phyloP scores from a whole-genome alignment of 768 basidiomycete species.

The Boletus edulis region DNA sequence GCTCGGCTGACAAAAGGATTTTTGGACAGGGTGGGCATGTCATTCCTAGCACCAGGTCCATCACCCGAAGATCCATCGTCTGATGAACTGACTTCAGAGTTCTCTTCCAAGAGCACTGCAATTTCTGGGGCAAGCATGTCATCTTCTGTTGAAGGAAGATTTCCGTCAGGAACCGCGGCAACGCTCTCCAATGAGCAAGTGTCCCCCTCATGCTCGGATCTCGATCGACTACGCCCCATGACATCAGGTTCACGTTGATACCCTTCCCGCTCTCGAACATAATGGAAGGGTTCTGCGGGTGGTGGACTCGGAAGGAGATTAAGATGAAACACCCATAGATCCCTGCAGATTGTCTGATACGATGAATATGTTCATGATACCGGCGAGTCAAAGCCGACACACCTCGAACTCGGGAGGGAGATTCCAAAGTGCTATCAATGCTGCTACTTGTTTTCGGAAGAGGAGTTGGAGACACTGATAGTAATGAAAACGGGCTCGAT shows the following conservation, averaged over 20 bases:
- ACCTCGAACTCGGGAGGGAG: slow-evolving; percentile 83
- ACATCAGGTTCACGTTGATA: slow-evolving; percentile 4
- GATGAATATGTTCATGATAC: slow-evolving; percentile 5
- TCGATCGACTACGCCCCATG: slow-evolving; percentile 4
- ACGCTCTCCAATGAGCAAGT: slow-evolving; percentile 7
- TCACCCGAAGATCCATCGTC: slow-evolving; percentile 25
- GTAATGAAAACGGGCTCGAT: slow-evolving; percentile 73
- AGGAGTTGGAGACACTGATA: slow-evolving; percentile 84
- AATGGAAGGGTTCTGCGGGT: slow-evolving; percentile 56
- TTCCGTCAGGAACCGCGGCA: slow-evolving; percentile 7
- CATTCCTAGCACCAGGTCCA: slow-evolving; percentile 9
- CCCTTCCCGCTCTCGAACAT: slow-evolving; percentile 39
- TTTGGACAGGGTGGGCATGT: slow-evolving; percentile 1
- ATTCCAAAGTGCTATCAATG: slow-evolving; percentile 61
- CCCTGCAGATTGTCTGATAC: slow-evolving; percentile 65
- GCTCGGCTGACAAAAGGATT: slow-evolving; percentile 26
- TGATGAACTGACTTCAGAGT: slow-evolving; percentile 34
- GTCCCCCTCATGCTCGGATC: slow-evolving; percentile 18
- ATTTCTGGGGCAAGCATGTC: slow-evolving; percentile 35
- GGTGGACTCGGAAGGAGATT: slow-evolving; percentile 57
- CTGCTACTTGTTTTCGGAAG: slow-evolving; percentile 69
- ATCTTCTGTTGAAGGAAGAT: slow-evolving; percentile 19
- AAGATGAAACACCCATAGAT: slow-evolving; percentile 80
- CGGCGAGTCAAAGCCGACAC: slow-evolving; percentile 10
- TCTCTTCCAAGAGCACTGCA: slow-evolving; percentile 37